Percentiles rank a stretch among this genome's conserved stretches.
Evolutionary conservation across 176 grass and related monocot genomes (phyloP).

Genomic region (Aegilops longissima): DNA sequence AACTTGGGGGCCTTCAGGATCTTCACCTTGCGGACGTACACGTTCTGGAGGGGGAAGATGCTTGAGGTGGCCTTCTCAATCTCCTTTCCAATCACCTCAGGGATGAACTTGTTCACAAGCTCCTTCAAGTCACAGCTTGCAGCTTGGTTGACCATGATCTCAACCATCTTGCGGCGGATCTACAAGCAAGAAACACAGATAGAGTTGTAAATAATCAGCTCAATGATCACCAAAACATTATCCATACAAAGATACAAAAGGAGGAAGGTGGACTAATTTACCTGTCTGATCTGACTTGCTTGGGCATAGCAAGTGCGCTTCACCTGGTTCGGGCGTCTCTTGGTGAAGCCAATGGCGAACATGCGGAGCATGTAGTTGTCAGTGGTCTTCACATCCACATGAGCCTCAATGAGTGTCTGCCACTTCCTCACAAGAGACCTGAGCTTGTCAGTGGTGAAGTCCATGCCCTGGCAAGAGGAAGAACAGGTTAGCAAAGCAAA

Average conservation of each 20-base stretch:
- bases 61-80: constrained; percentile 87
- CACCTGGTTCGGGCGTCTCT: constrained; percentile 79
- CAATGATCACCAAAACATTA: background rate
- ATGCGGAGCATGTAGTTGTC: constrained; percentile 78
- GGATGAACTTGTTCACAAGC: constrained; percentile 85
- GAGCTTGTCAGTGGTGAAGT: constrained; percentile 80
- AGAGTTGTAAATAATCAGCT: background rate
- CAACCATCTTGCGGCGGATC: constrained; percentile 95
- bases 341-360: constrained; percentile 94
- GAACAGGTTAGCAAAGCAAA: constrained; percentile 5
- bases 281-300: constrained; percentile 87
- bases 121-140: constrained; percentile 86
- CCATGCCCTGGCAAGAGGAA: constrained; percentile 52
- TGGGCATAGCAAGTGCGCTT: constrained; percentile 96
- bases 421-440: constrained; percentile 81
- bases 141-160: constrained; percentile 89
- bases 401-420: constrained; percentile 89
- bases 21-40: constrained; percentile 94
- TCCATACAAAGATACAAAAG: background rate
- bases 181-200: constrained; percentile 4
- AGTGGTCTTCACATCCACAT: constrained; percentile 92
- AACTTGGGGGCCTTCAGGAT: constrained; percentile 92
- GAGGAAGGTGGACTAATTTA: background rate
- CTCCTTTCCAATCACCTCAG: constrained; percentile 89
- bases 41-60: constrained; percentile 84